phyloP scores from a whole-genome alignment of 2,329 filamentous ascomycete species.

The Cytospora leucostoma region DNA sequence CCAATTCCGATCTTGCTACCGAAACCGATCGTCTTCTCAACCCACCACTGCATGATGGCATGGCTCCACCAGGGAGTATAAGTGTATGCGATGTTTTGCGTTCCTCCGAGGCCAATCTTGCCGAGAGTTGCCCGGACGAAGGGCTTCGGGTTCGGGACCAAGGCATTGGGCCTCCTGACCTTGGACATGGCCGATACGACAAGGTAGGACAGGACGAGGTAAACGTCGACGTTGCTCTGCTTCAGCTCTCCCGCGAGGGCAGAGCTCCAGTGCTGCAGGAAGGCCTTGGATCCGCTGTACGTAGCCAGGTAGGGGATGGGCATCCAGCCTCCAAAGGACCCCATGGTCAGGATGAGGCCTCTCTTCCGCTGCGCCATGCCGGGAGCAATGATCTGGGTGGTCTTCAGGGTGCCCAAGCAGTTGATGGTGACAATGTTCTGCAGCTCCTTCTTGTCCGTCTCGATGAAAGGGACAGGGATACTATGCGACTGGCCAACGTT shows the following conservation, averaged over 20 bases:
- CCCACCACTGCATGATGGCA: conserved; percentile 80
- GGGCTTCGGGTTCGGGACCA: conserved; percentile 77
- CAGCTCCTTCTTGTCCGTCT: conserved; percentile 78
- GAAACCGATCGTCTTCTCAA: conserved; percentile 61
- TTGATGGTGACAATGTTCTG: conserved; percentile 93
- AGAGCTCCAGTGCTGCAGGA: conserved; percentile 94
- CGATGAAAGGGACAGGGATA: conserved; percentile 86
- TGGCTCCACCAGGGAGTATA: conserved; percentile 95
- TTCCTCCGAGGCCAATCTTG: conserved; percentile 81
- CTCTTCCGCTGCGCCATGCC: conserved; percentile 81
- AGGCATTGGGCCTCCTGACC: conserved; percentile 73
- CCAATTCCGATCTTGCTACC: conserved; percentile 50
- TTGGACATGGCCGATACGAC: conserved; percentile 98
- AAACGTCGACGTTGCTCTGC: conserved; percentile 79
- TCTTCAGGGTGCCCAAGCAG: conserved; percentile 84
- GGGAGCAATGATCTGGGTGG: conserved; percentile 82
- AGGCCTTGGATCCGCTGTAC: conserved; percentile 97
- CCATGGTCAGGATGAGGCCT: conserved; percentile 94
- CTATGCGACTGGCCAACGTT: conserved; percentile 94
- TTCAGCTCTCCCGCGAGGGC: conserved; percentile 82
- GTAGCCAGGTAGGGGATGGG: conserved; percentile 92
- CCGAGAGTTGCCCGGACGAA: conserved; percentile 79
- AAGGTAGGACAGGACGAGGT: conserved; percentile 88
- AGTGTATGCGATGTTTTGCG: conserved; percentile 77
- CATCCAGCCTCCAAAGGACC: conserved; percentile 89